Evolutionary conservation across 371 early-diverging fungal genomes (phyloP).

Genomic region (Capillidium rhysosporum): DNA sequence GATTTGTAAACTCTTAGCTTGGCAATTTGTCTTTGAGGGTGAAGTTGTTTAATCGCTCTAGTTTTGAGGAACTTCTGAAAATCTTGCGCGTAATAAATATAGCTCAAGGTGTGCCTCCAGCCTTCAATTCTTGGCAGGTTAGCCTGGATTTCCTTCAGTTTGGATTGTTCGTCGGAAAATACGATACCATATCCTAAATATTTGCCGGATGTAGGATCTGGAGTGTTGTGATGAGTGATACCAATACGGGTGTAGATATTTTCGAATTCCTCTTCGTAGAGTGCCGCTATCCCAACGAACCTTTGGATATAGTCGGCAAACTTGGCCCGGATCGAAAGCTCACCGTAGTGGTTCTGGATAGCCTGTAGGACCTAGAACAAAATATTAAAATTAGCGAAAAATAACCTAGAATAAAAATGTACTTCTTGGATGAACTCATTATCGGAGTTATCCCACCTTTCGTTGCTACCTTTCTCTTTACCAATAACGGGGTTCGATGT

Average conservation of each 20-base stretch:
- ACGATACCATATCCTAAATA: constrained; percentile 43
- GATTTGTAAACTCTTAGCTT: constrained; percentile 30
- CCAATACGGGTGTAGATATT: constrained; percentile 35
- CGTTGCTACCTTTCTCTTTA: constrained; percentile 1
- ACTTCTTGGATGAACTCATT: constrained; percentile 44
- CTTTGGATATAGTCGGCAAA: constrained; percentile 70
- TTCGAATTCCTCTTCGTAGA: constrained; percentile 51
- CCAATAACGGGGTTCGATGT: constrained; percentile 8
- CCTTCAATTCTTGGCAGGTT: constrained; percentile 69
- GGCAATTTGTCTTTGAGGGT: constrained; percentile 41
- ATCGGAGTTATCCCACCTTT: constrained; percentile 17
- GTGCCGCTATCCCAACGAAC: constrained; percentile 55
- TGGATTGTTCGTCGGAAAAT: constrained; percentile 39
- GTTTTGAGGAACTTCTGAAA: constrained; percentile 24
- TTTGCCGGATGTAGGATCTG: constrained; percentile 15
- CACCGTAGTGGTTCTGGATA: constrained; percentile 67
- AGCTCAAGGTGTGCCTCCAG: constrained; percentile 50
- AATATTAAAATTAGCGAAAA: background rate
- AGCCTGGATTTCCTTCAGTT: constrained; percentile 35
- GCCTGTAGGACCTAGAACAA: constrained; percentile 35
- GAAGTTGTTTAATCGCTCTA: constrained; percentile 36
- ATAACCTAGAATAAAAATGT: constrained; percentile 6
- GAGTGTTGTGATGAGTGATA: constrained; percentile 16
- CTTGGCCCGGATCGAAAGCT: constrained; percentile 66
- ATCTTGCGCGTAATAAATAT: constrained; percentile 42